These are phyloP conservation scores for Rosa multiflora DNA, from an alignment of 306 rosid genomes.

Conservation along the genomic window DNA sequence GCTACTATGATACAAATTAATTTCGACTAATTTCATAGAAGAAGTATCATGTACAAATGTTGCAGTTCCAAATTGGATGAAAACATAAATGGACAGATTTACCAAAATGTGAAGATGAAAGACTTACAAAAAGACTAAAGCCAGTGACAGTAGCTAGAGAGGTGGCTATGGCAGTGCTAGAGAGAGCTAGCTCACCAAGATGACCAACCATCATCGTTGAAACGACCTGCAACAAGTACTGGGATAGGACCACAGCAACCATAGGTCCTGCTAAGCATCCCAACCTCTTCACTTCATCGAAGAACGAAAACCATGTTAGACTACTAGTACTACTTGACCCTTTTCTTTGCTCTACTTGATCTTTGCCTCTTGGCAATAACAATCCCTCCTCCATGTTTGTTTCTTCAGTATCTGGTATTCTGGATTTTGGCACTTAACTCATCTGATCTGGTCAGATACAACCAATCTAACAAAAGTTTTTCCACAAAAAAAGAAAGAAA, in stretches of 20 bases:
- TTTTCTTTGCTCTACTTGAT: neutral
- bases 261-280: constrained; percentile 49
- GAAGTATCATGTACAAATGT: neutral
- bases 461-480: no score
- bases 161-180: constrained; percentile 58
- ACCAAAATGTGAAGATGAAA: neutral
- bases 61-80: neutral
- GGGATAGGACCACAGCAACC: constrained; percentile 47
- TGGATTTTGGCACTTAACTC: neutral
- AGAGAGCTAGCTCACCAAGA: constrained; percentile 57
- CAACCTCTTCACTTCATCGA: constrained; percentile 39
- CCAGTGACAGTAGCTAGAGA: constrained; percentile 56
- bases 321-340: neutral
- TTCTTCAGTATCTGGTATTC: neutral
- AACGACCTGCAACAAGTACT: constrained; percentile 48
- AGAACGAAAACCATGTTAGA: constrained; percentile 6
- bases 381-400: constrained; percentile 3
- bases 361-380: neutral
- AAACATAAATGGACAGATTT: neutral
- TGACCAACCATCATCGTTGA: constrained; percentile 66
- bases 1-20: neutral
- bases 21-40: neutral
- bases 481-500: no score
- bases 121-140: constrained; percentile 57
- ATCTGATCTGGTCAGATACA: neutral